These are phyloP conservation scores for Strobilomyces echinocephalus DNA, from an alignment of 768 basidiomycete species.

Conservation along the genomic window DNA sequence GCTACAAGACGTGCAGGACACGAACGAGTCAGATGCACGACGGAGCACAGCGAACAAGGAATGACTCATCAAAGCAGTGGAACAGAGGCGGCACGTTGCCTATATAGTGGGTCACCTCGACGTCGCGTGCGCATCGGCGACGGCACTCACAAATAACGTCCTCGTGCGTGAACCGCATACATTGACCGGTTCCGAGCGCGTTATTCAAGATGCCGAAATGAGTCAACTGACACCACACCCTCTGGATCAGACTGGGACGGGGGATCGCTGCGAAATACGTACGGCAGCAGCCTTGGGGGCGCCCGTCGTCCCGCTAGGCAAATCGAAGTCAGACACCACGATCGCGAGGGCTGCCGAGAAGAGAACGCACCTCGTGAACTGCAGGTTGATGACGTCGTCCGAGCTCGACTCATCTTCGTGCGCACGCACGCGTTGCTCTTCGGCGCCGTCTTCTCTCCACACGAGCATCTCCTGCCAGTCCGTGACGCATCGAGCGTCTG, in stretches of 20 bases:
- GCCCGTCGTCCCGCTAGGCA: constrained; percentile 70
- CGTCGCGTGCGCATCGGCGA: not conserved
- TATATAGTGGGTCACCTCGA: constrained; percentile 24
- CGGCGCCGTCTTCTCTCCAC: constrained; percentile 54
- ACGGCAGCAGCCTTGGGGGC: constrained; percentile 81
- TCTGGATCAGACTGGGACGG: not conserved
- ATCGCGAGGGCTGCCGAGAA: not conserved
- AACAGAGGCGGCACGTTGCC: constrained; percentile 83
- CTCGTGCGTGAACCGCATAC: constrained; percentile 61
- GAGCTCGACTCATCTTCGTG: constrained; percentile 39
- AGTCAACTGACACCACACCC: constrained; percentile 47
- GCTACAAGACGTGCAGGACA: constrained; percentile 60
- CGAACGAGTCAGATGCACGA: constrained; percentile 4
- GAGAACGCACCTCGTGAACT: constrained; percentile 69
- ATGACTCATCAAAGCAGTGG: constrained; percentile 87
- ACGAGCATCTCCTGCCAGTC: constrained; percentile 72
- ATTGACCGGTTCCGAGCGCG: constrained; percentile 60
- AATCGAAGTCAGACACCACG: not conserved
- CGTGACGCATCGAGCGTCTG: constrained; percentile 45
- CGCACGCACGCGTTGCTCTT: constrained; percentile 41
- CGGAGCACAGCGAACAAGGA: constrained; percentile 1
- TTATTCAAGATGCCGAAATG: constrained; percentile 81
- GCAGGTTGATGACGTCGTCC: constrained; percentile 76
- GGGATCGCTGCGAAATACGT: constrained; percentile 15
- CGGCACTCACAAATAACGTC: constrained; percentile 64